Percentiles rank a stretch among this genome's conserved stretches.
phyloP scores from a whole-genome alignment of 2,329 filamentous ascomycete genomes.

The Aureobasidium vineae region DNA sequence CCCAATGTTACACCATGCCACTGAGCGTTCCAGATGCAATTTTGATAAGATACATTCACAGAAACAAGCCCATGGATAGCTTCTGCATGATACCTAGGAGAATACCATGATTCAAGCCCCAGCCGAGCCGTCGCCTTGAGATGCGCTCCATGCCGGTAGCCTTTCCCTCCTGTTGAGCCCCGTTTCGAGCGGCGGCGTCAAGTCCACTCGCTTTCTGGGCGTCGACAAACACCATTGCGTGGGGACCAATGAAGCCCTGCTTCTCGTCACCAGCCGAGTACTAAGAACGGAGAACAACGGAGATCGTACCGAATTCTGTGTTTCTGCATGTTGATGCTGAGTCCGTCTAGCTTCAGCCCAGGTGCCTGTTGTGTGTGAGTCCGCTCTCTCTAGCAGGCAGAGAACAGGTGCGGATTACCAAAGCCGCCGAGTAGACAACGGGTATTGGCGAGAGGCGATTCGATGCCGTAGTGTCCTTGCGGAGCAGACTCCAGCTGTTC shows the following conservation, averaged over 20 bases:
- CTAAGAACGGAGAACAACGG: background rate
- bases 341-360: background rate
- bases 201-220: background rate
- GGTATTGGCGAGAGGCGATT: background rate
- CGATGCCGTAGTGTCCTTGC: background rate
- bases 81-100: background rate
- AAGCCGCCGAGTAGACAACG: background rate
- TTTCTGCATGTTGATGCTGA: background rate
- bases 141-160: background rate
- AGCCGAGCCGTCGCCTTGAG: background rate
- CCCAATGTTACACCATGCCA: background rate
- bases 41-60: too few species aligned
- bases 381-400: background rate
- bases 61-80: background rate
- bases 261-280: background rate
- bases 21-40: background rate
- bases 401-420: background rate
- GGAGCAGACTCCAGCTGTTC: conserved; percentile 6
- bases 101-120: background rate
- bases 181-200: background rate
- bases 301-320: background rate
- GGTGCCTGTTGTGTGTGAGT: background rate
- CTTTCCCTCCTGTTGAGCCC: background rate
- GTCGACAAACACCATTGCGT: background rate
- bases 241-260: background rate